phyloP scores from a whole-genome alignment of 352 stramenopile genomes.

The Aphanomyces invadans region DNA sequence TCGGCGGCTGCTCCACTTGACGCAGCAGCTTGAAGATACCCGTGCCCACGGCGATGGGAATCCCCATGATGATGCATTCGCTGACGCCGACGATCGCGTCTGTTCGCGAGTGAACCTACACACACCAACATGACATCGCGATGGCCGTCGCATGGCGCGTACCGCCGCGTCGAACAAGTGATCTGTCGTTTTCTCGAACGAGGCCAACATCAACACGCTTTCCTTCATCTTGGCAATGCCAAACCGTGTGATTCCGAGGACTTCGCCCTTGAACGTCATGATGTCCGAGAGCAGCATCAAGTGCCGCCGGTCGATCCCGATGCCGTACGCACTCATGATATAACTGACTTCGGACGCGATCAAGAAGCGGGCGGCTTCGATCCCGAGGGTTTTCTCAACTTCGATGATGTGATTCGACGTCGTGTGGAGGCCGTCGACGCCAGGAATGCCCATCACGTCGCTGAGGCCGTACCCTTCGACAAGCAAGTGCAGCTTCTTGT shows the following conservation, averaged over 20 bases:
- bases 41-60: constrained; percentile 96
- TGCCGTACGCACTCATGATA: constrained; percentile 99
- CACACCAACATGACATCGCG: constrained; percentile 2
- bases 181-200: constrained; percentile 99
- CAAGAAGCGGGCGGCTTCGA: constrained; percentile 96
- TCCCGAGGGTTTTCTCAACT: constrained; percentile 93
- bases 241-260: constrained; percentile 91
- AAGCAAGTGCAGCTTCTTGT: constrained; percentile 92
- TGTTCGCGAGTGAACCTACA: constrained; percentile 88
- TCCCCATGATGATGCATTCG: constrained; percentile 99
- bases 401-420: constrained; percentile 99
- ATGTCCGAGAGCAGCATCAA: constrained; percentile 98
- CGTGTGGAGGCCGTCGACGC: constrained; percentile 93
- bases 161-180: constrained; percentile 99
- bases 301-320: constrained; percentile 98
- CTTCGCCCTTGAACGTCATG: constrained; percentile 98
- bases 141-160: no score
- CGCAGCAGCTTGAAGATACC: constrained; percentile 96
- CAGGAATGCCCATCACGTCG: constrained; percentile 97
- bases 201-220: constrained; percentile 98
- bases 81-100: constrained; percentile 98
- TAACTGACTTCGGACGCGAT: constrained; percentile 98
- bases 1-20: constrained; percentile 64
- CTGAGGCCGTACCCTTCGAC: constrained; percentile 98
- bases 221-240: constrained; percentile 99